These are phyloP conservation scores for Cyphellophora attinorum DNA, from an alignment of 2,329 filamentous ascomycete genomes.

Conservation along the genomic window DNA sequence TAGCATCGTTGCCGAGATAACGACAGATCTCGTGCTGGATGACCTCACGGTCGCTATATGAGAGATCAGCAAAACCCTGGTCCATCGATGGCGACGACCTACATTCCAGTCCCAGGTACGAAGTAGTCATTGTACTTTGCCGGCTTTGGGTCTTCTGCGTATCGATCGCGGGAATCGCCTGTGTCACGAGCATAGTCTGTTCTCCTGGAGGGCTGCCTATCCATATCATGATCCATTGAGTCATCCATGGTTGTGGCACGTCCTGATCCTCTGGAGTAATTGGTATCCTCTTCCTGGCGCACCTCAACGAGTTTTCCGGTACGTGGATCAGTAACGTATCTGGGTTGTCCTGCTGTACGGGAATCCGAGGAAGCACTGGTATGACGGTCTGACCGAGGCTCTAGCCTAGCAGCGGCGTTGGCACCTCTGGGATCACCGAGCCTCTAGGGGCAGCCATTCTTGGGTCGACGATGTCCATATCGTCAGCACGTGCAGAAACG, in stretches of 20 bases:
- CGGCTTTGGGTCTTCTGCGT: constrained; percentile 8
- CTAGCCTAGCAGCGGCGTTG: constrained; percentile 9
- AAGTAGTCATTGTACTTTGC: constrained; percentile 62
- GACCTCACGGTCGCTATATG: constrained; percentile 62
- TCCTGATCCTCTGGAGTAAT: constrained; percentile 1
- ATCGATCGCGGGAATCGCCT: constrained; percentile 8
- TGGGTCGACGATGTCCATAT: constrained; percentile 6
- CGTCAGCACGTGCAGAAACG: constrained; percentile 4
- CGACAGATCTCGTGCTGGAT: constrained; percentile 78
- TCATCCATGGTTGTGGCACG: constrained; percentile 1
- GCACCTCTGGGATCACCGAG: constrained; percentile 10
- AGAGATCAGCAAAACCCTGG: no score
- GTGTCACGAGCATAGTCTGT: constrained; percentile 14
- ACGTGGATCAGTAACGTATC: no score
- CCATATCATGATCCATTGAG: constrained; percentile 3
- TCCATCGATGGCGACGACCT: no score
- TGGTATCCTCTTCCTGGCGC: no score
- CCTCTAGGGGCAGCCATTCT: constrained; percentile 6
- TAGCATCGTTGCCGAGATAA: constrained; percentile 71
- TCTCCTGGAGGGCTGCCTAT: constrained; percentile 5
- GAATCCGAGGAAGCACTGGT: no score
- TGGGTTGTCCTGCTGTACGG: no score
- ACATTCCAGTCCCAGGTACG: constrained; percentile 66
- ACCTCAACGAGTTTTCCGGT: no score
- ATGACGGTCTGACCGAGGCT: constrained; percentile 11